Percentiles rank a stretch among this genome's conserved stretches.
phyloP scores from a whole-genome alignment of 1,139 yeast species.

The Candida pseudocylindracea region DNA sequence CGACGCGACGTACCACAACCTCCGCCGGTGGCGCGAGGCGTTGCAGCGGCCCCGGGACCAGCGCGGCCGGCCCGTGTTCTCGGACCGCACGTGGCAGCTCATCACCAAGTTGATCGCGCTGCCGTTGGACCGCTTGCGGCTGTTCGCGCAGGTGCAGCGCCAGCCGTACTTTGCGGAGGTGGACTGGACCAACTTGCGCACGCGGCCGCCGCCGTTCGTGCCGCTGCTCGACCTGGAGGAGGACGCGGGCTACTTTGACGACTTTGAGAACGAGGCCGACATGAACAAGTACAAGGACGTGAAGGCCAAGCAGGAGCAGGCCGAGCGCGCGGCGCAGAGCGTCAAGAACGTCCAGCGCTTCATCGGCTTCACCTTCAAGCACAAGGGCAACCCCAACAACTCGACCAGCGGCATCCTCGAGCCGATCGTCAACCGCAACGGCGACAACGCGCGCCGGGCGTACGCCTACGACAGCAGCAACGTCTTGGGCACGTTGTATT shows the following conservation, averaged over 20 bases:
- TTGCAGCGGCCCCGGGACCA: conserved; percentile 80
- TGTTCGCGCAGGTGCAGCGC: conserved; percentile 58
- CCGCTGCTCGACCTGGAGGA: conserved; percentile 94
- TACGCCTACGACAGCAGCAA: too few relatives aligned
- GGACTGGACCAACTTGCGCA: conserved; percentile 42
- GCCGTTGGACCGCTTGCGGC: conserved; percentile 51
- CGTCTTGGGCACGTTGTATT: too few relatives aligned
- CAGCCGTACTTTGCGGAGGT: conserved; percentile 73
- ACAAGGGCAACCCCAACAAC: conserved; percentile 44
- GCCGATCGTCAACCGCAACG: too few relatives aligned
- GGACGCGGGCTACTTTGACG: conserved; percentile 98
- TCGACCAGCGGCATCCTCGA: conserved; percentile 12
- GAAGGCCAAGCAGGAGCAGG: conserved; percentile 67
- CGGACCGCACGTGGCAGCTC: conserved; percentile 92
- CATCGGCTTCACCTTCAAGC: conserved; percentile 93
- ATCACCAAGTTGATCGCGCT: conserved; percentile 62
- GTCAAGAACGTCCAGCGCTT: conserved; percentile 27
- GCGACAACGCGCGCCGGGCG: too few relatives aligned
- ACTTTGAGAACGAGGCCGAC: conserved; percentile 86
- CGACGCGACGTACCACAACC: conserved; percentile 85
- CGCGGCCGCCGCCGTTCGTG: conserved; percentile 73
- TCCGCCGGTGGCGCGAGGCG: conserved; percentile 82
- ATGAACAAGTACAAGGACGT: conserved; percentile 98
- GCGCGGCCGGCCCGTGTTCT: conserved; percentile 78
- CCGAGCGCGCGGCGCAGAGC: conserved; percentile 25